Evolutionary conservation across 2,329 filamentous ascomycete genomes (phyloP).

Genomic region (Fusarium euwallaceae): DNA sequence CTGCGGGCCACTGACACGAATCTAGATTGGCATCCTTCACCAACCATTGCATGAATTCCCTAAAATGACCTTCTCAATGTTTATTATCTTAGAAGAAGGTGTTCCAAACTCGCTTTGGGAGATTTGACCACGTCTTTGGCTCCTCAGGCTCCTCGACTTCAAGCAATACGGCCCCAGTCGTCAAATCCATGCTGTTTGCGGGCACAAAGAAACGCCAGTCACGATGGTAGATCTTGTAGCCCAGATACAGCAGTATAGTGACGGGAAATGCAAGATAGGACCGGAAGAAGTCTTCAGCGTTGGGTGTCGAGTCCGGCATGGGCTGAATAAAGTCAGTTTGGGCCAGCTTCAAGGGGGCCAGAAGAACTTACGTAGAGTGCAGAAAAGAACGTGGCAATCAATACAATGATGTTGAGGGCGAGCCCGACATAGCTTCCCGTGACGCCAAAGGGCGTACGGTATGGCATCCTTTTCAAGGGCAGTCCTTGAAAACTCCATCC

Average conservation of each 20-base stretch:
- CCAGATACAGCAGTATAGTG: constrained; percentile 74
- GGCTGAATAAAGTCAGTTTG: not conserved
- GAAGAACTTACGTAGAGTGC: not conserved
- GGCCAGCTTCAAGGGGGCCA: not conserved
- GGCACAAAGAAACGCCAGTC: constrained; percentile 71
- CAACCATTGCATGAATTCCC: not conserved
- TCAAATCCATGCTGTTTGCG: constrained; percentile 82
- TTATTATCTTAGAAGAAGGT: not conserved
- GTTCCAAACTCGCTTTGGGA: not conserved
- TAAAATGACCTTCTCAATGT: not conserved
- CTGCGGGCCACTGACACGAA: too few species aligned
- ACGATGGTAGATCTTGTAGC: constrained; percentile 79
- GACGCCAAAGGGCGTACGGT: not conserved
- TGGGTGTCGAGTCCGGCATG: constrained; percentile 73
- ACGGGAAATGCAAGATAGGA: constrained; percentile 78
- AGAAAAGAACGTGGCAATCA: not conserved
- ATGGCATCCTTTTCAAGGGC: not conserved
- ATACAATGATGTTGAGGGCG: not conserved
- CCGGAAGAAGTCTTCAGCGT: constrained; percentile 77
- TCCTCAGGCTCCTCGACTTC: constrained; percentile 84
- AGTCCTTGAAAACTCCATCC: not conserved
- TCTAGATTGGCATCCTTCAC: too few species aligned
- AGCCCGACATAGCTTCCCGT: not conserved
- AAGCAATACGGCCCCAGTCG: constrained; percentile 82
- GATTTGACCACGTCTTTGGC: constrained; percentile 54